Evolutionary conservation across 257 asterid species (phyloP), one percentile per base, ranked within the genome.

Genomic region (Sherardia arvensis): DNA sequence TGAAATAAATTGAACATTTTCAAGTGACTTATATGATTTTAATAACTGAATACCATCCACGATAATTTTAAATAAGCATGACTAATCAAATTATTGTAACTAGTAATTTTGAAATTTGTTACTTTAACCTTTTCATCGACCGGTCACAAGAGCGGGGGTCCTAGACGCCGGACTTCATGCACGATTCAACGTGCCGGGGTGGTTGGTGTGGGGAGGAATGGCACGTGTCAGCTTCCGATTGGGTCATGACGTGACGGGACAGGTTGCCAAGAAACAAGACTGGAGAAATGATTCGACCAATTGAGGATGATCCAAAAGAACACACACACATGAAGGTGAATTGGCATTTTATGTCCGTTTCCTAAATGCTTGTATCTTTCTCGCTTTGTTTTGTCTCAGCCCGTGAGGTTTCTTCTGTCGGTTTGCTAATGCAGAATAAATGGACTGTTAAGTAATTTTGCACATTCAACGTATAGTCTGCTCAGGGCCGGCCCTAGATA

Each of bases 201-300:
- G 45, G 32, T 36, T 78, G 84, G 94, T 36, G 27, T 72, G 77
- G 68, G 64, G 32, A 23, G 51, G 71, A 70, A 66, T 58, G 56
- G 64, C 27, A 55, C 64, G 74, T 66, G 79, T 71, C 59, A 32
- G 22, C 18, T 4, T 59, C 8, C 26, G 38, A 56, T 55, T 36
- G 57, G 71, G n/a, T 25, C 5, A 28, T 53, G 26, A 4, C 20
- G 65, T 67, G 77, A 66, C 75, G 67, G 47, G 66, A 78, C 87
- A 83, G 90, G 70, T 68, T 69, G 64, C 83, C 64, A 79, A 76
- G 74, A 61, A 90, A 84, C 93, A 86, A 80, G 77, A 74, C 69
- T 74, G 87, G 60, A 72, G 40, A 73, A 82, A 73, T 78, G 70
- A 71, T 43, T 62, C 64, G 49, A 40, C 15, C 4, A 40, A n/a